phyloP scores from a whole-genome alignment of 1,139 yeast species.

The Taphrina betulina region DNA sequence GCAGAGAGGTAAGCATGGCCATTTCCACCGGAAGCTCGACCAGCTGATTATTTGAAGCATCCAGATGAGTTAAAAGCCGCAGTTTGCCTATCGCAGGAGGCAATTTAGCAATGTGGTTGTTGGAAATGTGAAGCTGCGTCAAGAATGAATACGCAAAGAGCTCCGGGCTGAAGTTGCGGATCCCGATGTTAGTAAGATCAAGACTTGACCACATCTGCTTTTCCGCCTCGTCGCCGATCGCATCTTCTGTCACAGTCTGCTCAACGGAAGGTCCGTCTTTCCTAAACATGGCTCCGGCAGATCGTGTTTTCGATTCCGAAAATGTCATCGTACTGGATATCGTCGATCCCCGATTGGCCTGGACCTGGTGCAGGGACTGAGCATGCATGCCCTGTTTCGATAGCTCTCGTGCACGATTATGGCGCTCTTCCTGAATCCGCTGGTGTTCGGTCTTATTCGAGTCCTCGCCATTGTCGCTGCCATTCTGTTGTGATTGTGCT shows the following conservation, averaged over 20 bases:
- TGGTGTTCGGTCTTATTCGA: conserved; percentile 15
- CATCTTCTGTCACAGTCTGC: conserved; percentile 27
- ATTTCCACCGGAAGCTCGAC: conserved; percentile 73
- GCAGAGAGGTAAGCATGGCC: conserved; percentile 76
- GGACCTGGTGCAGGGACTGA: conserved; percentile 11
- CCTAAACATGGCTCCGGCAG: conserved; percentile 17
- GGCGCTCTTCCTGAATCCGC: conserved; percentile 24
- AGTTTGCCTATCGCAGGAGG: conserved; percentile 73
- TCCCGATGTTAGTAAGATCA: conserved; percentile 88
- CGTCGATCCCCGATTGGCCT: conserved; percentile 10
- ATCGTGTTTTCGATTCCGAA: conserved; percentile 5
- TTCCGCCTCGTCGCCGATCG: conserved; percentile 29
- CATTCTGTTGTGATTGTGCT: conserved; percentile 9
- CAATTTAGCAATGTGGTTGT: conserved; percentile 68
- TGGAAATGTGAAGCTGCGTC: conserved; percentile 82
- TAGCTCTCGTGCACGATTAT: conserved; percentile 17
- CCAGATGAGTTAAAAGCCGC: conserved; percentile 75
- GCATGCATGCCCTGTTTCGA: conserved; percentile 29
- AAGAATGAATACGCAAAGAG: conserved; percentile 80
- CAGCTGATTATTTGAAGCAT: conserved; percentile 75
- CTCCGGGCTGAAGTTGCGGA: conserved; percentile 66
- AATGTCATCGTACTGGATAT: conserved; percentile 1
- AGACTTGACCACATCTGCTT: conserved; percentile 71
- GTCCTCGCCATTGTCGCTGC: conserved; percentile 6
- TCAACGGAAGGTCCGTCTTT: conserved; percentile 30